Base-by-base conservation (phyloP, 495 filamentous ascomycete species). In the Trichoderma virens region DNA sequence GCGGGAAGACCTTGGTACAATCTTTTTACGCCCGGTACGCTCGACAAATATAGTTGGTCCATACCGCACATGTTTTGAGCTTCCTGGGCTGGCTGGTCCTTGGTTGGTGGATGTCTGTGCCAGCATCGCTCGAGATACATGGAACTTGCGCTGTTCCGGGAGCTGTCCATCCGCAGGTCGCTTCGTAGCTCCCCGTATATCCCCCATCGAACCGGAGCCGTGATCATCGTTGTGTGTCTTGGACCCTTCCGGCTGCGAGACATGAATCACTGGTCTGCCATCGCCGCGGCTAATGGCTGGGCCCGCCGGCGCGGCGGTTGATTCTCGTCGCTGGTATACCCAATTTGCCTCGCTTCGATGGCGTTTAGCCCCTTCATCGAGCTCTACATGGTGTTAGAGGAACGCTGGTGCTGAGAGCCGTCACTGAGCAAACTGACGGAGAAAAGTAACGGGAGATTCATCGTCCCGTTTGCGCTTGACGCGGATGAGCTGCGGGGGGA, bases 401-500 rank as follows among this genome's bases (percentile, higher is more conserved):
- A 56, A 16, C 5, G 27, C 1, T 14, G 51, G 51, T 8, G 14
- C 9, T 18, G 23, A 56, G 2, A 30, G 28, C 1, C n/a, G 14
- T 16, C 60, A 32, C 27, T 7, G 60, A 62, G 35, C 59, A n/a
- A 31, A 71, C 77, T 67, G 65, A 84, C 82, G 76, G 9, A 85
- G 79, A 51, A 79, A 80, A 28, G 81, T 78, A 59, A 84, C 76
- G 16, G 82, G 80, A 6, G 69, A 69, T 18, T 83, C 82, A 31
- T 83, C 82, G 30, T 74, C 76, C 65, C 74, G 74, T 71, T 83
- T 85, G 68, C 82, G 78, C 77, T 85, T 85, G 62, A 85, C 75
- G 31, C 76, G 76, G 72, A 85, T 80, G 13, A 74, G 71, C 56
- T 76, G 70, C 11, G 82, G 82, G 11, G 82, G 81, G n/a, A 79